Evolutionary conservation across 495 filamentous ascomycete species (phyloP).

Genomic region (Hypoxylon rickii): DNA sequence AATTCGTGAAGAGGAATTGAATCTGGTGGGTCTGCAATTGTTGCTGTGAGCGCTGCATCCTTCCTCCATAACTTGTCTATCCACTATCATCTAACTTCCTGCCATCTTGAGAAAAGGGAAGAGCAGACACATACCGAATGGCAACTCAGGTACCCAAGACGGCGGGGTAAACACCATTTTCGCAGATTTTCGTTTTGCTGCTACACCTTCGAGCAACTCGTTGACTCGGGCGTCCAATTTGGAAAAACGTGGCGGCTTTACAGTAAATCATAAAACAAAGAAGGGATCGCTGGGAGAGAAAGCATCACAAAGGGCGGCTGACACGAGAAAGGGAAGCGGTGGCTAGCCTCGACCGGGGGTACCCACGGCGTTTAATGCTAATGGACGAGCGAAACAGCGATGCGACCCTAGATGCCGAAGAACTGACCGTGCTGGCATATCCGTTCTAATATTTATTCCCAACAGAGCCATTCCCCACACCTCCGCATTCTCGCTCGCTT

Average conservation of each 20-base stretch:
- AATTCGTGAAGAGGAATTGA: conserved; percentile 78
- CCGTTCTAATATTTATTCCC: no score
- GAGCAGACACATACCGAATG: conserved; percentile 50
- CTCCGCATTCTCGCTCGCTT: conserved; percentile 3
- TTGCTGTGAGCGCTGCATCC: conserved; percentile 5
- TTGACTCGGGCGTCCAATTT: neutral
- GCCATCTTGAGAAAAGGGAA: neutral
- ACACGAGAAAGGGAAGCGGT: conserved; percentile 15
- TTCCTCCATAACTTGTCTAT: no score
- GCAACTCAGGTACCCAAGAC: conserved; percentile 68
- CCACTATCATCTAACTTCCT: no score
- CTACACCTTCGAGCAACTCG: neutral
- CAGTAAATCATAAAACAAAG: conserved; percentile 12
- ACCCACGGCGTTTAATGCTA: no score
- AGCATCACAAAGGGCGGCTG: conserved; percentile 21
- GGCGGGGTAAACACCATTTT: conserved; percentile 81
- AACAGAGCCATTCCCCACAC: neutral
- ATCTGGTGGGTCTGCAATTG: conserved; percentile 64
- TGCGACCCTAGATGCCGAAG: conserved; percentile 18
- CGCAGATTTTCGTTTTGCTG: conserved; percentile 3
- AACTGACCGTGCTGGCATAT: no score
- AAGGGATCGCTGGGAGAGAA: neutral
- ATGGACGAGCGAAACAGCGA: no score
- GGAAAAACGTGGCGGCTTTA: conserved; percentile 3
- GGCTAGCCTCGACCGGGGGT: conserved; percentile 18